Percentiles rank a stretch among this genome's conserved stretches.
Conservation (phyloP, 73 alveolate genomes). For the Stentor coeruleus region DNA sequence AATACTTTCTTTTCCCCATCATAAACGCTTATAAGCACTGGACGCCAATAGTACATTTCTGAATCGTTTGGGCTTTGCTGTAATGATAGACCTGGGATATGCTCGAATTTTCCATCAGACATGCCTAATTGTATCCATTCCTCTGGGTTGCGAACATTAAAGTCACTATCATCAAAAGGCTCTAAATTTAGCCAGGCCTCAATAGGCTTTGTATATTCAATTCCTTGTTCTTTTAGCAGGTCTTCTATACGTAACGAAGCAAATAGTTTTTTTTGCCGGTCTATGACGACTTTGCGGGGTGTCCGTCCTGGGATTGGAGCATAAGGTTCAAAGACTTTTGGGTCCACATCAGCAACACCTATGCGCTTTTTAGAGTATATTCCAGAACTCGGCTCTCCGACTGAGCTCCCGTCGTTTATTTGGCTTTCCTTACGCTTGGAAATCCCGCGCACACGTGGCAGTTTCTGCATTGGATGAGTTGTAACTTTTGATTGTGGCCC, state of each 20-base stretch:
- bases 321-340: slow-evolving; percentile 84
- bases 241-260: slow-evolving; percentile 90
- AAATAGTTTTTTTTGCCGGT: slow-evolving; percentile 94
- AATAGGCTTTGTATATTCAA: slow-evolving; percentile 67
- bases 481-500: slow-evolving; percentile 92
- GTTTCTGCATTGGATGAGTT: slow-evolving; percentile 76
- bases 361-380: slow-evolving; percentile 28
- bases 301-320: slow-evolving; percentile 95
- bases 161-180: slow-evolving; percentile 98
- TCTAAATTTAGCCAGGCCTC: slow-evolving; percentile 98
- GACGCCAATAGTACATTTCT: slow-evolving; percentile 20
- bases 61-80: slow-evolving; percentile 54
- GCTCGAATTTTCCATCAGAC: slow-evolving; percentile 84
- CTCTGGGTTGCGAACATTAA: slow-evolving; percentile 94
- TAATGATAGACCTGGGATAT: slow-evolving; percentile 68
- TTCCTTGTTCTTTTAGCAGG: slow-evolving; percentile 70
- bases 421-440: slow-evolving; percentile 45
- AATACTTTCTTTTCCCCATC: slow-evolving; percentile 19
- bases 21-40: slow-evolving; percentile 25
- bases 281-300: slow-evolving; percentile 95
- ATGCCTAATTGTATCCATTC: slow-evolving; percentile 92
- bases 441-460: slow-evolving; percentile 24
- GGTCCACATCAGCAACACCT: slow-evolving; percentile 73
- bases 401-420: slow-evolving; percentile 47
- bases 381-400: slow-evolving; percentile 22